phyloP scores from a whole-genome alignment of 345 rosid species.

The Pistacia atlantica region DNA sequence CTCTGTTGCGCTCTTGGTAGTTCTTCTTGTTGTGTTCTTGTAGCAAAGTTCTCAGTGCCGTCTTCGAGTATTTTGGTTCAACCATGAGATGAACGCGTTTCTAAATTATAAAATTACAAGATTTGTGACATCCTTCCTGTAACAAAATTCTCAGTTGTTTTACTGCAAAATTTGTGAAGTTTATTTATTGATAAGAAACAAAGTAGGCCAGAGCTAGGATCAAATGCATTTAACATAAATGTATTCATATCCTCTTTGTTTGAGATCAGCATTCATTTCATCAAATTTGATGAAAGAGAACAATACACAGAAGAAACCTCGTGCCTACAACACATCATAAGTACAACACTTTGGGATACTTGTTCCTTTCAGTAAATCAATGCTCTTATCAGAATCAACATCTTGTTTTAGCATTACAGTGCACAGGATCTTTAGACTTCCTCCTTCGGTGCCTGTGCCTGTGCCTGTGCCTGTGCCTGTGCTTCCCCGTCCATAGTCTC shows the following conservation, averaged over 20 bases:
- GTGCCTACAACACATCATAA: neutral
- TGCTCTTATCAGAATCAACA: neutral
- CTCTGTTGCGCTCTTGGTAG: conserved; percentile 15
- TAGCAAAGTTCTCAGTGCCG: neutral
- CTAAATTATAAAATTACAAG: neutral
- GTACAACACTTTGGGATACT: neutral
- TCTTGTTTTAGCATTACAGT: neutral
- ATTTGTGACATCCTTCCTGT: conserved; percentile 1
- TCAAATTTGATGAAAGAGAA: neutral
- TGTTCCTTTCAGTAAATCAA: neutral
- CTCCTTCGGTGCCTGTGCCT: conserved; percentile 24
- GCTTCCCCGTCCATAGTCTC: conserved; percentile 39
- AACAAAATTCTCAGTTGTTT: neutral
- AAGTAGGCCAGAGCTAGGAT: neutral
- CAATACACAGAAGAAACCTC: neutral
- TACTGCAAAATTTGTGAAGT: neutral
- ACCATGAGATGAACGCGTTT: neutral
- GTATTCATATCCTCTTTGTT: neutral
- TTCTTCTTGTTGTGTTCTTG: conserved; percentile 15
- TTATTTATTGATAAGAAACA: too few relatives aligned
- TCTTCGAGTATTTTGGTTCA: neutral
- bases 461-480: neutral
- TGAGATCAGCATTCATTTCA: neutral
- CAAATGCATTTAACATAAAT: neutral
- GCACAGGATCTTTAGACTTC: conserved; percentile 24